Base-by-base conservation (phyloP, 306 rosid species). In the Elaeagnus macrophylla region DNA sequence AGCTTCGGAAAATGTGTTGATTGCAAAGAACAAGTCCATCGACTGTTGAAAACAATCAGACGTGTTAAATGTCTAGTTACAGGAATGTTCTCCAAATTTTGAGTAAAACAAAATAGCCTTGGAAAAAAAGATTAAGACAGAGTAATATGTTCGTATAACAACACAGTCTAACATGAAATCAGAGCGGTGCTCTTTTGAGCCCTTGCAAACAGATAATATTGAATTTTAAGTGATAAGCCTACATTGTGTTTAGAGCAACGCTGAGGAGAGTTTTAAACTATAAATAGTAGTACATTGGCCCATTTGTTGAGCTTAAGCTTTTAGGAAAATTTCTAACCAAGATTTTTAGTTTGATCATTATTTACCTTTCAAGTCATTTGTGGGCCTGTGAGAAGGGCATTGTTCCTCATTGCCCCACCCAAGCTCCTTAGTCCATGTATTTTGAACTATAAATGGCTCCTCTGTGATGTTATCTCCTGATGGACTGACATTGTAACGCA, bases 11-110 rank as follows among this genome's bases (percentile, higher is more conserved):
- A 71, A 62, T 81, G 75, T 78, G 90, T 60, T 79, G 82, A 61
- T 90, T 90, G 83, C 97, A 90, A 65, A 72, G 83, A 70, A 81
- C 88, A 75, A 90, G 88, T 63, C 81, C 94, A 72, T 90, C 97
- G 71, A 90, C 97, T 86, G 80, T 72, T 67, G 65, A 59, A 75
- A 58, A 51, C 12, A 62, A 48, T 43, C 38, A 63, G 59, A 55
- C 53, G 62, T 56, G 57, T 83, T 56, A 77, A 77, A 54, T 51
- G 59, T 48, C 16, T 44, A 63, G 53, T 32, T 40, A 48, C 15
- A 54, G 60, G 41, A 60, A 20, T 37, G 16, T 37, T 57, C 10
- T 25, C 58, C 3, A 13, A 67, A 62, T 44, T 51, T 17, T 19
- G 7, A 20, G 15, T 17, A 12, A 37, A 43, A 8, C 41, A 18